A percentile compares a stretch with the other conserved stretches of the same genome.
These are phyloP conservation scores for Beverwykella pulmonaria DNA, from an alignment of 495 filamentous ascomycete species.

Conservation along the genomic window DNA sequence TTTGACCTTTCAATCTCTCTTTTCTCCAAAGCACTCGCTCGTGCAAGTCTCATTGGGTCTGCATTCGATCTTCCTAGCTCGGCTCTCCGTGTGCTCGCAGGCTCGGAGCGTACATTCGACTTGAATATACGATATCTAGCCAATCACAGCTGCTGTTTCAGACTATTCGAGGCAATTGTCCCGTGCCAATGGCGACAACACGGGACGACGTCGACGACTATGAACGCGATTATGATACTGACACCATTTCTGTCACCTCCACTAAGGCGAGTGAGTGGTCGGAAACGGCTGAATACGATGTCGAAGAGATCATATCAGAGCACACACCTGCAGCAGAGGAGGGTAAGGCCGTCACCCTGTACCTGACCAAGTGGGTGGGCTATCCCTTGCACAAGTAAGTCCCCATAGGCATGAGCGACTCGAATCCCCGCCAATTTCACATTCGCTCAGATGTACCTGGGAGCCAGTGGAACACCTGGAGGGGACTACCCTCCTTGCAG, in stretches of 20 bases:
- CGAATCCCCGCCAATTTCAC: neutral
- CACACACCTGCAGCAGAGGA: neutral
- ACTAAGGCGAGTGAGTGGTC: conserved; percentile 1
- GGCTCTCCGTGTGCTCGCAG: too few relatives aligned
- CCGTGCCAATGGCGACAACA: neutral
- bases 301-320: conserved; percentile 31
- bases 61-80: too few relatives aligned
- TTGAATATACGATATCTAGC: neutral
- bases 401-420: neutral
- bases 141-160: neutral
- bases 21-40: too few relatives aligned
- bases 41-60: too few relatives aligned
- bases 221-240: conserved; percentile 27
- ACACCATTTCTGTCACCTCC: conserved; percentile 26
- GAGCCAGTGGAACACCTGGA: conserved; percentile 25
- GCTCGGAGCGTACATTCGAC: too few relatives aligned
- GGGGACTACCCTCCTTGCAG: neutral
- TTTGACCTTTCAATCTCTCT: too few relatives aligned
- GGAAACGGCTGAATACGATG: conserved; percentile 10
- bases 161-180: neutral
- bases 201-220: neutral
- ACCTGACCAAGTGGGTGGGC: conserved; percentile 34
- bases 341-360: neutral
- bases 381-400: conserved; percentile 25
- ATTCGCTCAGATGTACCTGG: conserved; percentile 27